phyloP scores from a whole-genome alignment of 1,139 yeast species.

The Candida smagusa region DNA sequence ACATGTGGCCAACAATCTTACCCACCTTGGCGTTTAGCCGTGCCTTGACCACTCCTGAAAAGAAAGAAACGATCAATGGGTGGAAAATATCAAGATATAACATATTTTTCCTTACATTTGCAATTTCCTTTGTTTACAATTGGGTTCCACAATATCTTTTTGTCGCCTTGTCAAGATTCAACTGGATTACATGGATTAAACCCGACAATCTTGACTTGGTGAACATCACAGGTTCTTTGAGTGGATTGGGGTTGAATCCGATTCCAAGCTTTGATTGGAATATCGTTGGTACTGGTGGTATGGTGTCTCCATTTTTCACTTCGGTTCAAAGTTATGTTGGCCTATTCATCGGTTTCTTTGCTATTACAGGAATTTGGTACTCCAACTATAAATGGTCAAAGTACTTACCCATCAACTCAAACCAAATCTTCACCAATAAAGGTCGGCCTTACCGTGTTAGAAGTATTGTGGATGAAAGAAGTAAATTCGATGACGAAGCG shows the following conservation, averaged over 20 bases:
- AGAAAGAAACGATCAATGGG: slow-evolving; percentile 16
- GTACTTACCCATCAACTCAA: slow-evolving; percentile 16
- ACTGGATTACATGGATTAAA: slow-evolving; percentile 21
- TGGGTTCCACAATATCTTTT: slow-evolving; percentile 20
- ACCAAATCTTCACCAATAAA: slow-evolving; percentile 12
- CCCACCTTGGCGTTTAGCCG: slow-evolving; percentile 19
- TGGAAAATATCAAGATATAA: slow-evolving; percentile 18
- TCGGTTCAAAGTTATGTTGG: slow-evolving; percentile 14
- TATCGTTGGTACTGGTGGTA: slow-evolving; percentile 9
- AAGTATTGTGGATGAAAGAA: slow-evolving; percentile 9
- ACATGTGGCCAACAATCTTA: slow-evolving; percentile 17
- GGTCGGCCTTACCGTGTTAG: slow-evolving; percentile 14
- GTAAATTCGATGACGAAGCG: slow-evolving; percentile 14
- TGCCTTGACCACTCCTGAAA: slow-evolving; percentile 16
- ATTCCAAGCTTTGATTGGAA: slow-evolving; percentile 19
- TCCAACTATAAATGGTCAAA: slow-evolving; percentile 16
- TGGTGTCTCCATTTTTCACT: slow-evolving; percentile 13
- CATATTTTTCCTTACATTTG: slow-evolving; percentile 12
- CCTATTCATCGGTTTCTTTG: slow-evolving; percentile 10
- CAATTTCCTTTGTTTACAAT: slow-evolving; percentile 15
- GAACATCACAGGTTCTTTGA: slow-evolving; percentile 13
- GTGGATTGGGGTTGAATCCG: slow-evolving; percentile 19
- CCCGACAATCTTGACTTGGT: slow-evolving; percentile 18
- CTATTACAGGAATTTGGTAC: slow-evolving; percentile 15
- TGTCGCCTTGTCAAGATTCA: slow-evolving; percentile 15